These are phyloP conservation scores for Petunia axillaris DNA, from an alignment of 257 asterid genomes.

Conservation along the genomic window DNA sequence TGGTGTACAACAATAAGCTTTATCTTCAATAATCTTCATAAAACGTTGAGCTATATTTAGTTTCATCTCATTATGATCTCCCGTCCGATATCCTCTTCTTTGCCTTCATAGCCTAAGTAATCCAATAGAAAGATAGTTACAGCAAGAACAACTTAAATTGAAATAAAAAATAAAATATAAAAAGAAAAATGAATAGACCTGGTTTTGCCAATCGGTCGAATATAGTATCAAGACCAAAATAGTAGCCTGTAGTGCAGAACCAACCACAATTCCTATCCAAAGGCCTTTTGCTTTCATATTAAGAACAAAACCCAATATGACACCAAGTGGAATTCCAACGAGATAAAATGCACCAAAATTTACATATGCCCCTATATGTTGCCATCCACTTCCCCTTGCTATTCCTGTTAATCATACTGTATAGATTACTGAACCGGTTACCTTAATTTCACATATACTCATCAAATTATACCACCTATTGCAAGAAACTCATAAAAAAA, in stretches of 20 bases:
- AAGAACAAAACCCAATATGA: slow-evolving; percentile 38
- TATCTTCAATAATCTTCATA: no score
- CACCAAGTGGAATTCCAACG: slow-evolving; percentile 54
- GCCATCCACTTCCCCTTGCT: slow-evolving; percentile 73
- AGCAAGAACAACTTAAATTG: background rate
- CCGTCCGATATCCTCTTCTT: slow-evolving; percentile 28
- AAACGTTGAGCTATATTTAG: no score
- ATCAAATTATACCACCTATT: no score
- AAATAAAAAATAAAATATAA: background rate
- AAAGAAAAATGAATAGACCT: slow-evolving; percentile 23
- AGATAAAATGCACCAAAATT: slow-evolving; percentile 56
- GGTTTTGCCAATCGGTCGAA: slow-evolving; percentile 51
- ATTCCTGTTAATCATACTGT: slow-evolving; percentile 40
- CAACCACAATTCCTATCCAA: slow-evolving; percentile 55
- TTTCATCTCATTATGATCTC: background rate
- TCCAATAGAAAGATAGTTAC: background rate
- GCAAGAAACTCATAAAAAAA: background rate
- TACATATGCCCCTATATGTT: slow-evolving; percentile 57
- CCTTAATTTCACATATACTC: no score
- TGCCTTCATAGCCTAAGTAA: slow-evolving; percentile 34
- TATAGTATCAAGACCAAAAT: slow-evolving; percentile 40
- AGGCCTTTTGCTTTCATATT: slow-evolving; percentile 52
- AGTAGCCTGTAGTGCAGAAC: slow-evolving; percentile 43
- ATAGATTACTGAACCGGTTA: no score
- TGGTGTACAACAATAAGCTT: no score